Conservation (phyloP, 2,329 filamentous ascomycete species). For the Botryosphaeria dothidea region DNA sequence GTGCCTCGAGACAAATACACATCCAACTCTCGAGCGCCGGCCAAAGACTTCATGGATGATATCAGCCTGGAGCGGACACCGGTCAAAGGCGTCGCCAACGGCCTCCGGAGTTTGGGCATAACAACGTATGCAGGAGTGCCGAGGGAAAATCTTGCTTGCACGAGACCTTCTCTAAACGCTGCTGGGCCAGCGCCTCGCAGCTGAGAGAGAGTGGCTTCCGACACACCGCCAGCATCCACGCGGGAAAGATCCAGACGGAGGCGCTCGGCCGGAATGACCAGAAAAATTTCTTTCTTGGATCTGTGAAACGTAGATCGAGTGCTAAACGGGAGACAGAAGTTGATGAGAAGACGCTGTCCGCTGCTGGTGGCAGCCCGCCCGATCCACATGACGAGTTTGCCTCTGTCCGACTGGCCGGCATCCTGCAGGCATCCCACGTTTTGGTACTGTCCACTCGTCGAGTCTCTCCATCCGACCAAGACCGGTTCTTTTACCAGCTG, state of each 20-base stretch:
- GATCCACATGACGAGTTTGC: not conserved
- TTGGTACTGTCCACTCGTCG: not conserved
- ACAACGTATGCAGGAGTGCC: not conserved
- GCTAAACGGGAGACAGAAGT: not conserved
- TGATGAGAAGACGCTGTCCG: conserved; percentile 1
- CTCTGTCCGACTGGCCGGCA: not conserved
- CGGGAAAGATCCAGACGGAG: not conserved
- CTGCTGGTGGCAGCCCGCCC: not conserved
- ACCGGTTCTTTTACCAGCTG: not conserved
- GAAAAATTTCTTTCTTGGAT: not conserved
- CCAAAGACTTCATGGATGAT: not conserved
- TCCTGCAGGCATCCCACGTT: not conserved
- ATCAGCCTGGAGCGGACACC: not conserved
- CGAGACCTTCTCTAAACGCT: not conserved
- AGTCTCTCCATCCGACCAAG: not conserved
- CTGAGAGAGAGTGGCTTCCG: not conserved
- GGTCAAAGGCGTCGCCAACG: conserved; percentile 3
- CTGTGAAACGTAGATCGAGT: not conserved
- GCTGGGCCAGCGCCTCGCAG: not conserved
- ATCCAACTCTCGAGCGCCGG: not conserved
- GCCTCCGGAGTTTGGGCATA: conserved; percentile 1
- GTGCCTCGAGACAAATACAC: not conserved
- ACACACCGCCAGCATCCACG: not conserved
- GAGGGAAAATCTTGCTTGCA: conserved; percentile 3
- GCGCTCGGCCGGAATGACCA: not conserved